Conservation (phyloP, 2,329 filamentous ascomycete genomes). For the Arthroderma sp. region DNA sequence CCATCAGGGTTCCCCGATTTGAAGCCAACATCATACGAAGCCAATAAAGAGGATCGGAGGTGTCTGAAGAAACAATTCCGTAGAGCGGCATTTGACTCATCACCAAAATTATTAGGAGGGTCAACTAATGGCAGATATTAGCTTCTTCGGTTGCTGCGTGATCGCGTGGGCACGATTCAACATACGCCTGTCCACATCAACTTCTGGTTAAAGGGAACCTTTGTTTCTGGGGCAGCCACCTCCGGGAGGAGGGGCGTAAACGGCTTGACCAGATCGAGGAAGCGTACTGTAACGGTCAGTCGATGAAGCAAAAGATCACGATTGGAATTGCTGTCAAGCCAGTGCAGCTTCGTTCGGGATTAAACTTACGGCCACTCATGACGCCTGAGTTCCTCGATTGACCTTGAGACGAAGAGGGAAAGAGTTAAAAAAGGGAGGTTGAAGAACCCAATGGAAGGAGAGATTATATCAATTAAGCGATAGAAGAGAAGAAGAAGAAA, state of each 20-base stretch:
- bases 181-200: constrained; percentile 76
- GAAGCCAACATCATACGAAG: constrained; percentile 99
- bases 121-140: constrained; percentile 41
- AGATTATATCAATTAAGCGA: constrained; percentile 1
- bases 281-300: constrained; percentile 57
- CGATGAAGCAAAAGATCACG: constrained; percentile 10
- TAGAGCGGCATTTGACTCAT: constrained; percentile 99
- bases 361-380: constrained; percentile 47
- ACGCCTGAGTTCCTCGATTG: constrained; percentile 30
- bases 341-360: constrained; percentile 17
- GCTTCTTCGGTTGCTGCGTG: background rate
- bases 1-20: constrained; percentile 94
- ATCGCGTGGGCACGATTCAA: constrained; percentile 6
- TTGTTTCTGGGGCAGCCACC: constrained; percentile 96
- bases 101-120: constrained; percentile 95
- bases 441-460: too few relatives aligned
- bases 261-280: constrained; percentile 98
- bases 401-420: constrained; percentile 14
- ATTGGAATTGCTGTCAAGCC: constrained; percentile 11
- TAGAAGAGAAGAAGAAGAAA: constrained; percentile 16
- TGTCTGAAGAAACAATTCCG: constrained; percentile 97
- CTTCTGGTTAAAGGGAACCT: constrained; percentile 98
- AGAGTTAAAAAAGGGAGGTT: constrained; percentile 14
- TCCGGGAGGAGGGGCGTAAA: constrained; percentile 99
- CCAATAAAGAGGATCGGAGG: constrained; percentile 98